These are phyloP conservation scores for Cryptococcus amylolentus DNA, from an alignment of 1,284 basidiomycete genomes.

Conservation along the genomic window DNA sequence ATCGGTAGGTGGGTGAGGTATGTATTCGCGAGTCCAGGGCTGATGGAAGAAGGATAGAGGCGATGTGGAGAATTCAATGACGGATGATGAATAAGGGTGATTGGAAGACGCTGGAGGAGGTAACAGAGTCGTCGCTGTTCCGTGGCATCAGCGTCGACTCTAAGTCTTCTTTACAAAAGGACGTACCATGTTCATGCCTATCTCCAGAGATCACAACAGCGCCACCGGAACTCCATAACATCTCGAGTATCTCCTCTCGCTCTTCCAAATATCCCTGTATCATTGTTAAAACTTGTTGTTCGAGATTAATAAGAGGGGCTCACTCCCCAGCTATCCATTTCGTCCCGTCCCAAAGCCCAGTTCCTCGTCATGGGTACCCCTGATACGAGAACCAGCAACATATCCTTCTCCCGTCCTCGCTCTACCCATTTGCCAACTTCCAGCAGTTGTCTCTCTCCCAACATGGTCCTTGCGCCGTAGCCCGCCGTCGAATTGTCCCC, in stretches of 20 bases:
- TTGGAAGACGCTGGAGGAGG: conserved; percentile 4
- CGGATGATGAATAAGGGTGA: conserved; percentile 3
- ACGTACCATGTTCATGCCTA: conserved; percentile 13
- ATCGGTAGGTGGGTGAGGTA: conserved; percentile 11
- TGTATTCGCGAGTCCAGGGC: conserved; percentile 9
- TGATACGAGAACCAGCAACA: conserved; percentile 9
- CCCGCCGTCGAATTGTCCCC: conserved; percentile 9
- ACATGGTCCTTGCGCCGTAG: conserved; percentile 7
- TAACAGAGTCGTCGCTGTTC: conserved; percentile 7
- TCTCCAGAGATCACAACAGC: conserved; percentile 16
- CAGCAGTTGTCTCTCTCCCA: conserved; percentile 4
- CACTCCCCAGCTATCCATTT: conserved; percentile 14
- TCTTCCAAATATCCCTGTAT: conserved; percentile 11
- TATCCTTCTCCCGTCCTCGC: conserved; percentile 1
- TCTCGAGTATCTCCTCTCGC: conserved; percentile 9
- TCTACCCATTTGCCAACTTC: conserved; percentile 4
- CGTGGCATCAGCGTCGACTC: not conserved
- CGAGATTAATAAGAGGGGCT: not conserved
- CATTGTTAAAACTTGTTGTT: not conserved
- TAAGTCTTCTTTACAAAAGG: not conserved
- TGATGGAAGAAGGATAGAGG: conserved; percentile 15
- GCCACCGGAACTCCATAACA: conserved; percentile 9
- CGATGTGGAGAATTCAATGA: conserved; percentile 15
- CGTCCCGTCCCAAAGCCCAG: conserved; percentile 12
- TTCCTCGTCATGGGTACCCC: conserved; percentile 12